Percentiles rank a stretch among this genome's conserved stretches.
These are phyloP conservation scores for Globisporangium uncinulatum DNA, from an alignment of 352 stramenopile genomes.

Conservation along the genomic window DNA sequence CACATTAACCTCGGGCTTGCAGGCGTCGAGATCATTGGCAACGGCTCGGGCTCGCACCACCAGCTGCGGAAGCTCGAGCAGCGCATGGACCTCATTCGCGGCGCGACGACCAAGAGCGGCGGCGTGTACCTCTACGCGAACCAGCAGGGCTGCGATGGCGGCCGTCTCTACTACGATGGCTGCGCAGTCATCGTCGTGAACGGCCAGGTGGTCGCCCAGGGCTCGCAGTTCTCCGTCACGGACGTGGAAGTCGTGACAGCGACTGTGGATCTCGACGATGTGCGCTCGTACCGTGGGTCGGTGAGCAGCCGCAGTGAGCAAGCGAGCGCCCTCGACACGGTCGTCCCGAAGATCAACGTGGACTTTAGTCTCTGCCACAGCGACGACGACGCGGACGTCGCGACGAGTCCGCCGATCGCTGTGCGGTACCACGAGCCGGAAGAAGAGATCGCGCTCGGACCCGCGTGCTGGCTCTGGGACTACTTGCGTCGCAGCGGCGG, in stretches of 20 bases:
- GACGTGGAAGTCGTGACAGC: conserved; percentile 97
- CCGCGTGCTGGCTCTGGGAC: conserved; percentile 99
- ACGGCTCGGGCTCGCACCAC: conserved; percentile 97
- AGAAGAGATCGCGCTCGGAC: conserved; percentile 96
- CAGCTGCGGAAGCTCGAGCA: conserved; percentile 94
- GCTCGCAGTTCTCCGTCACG: conserved; percentile 94
- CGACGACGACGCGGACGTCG: conserved; percentile 31
- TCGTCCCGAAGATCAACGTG: conserved; percentile 69
- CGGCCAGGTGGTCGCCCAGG: conserved; percentile 94
- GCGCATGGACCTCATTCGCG: conserved; percentile 89
- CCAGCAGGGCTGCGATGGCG: conserved; percentile 96
- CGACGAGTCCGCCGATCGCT: conserved; percentile 46
- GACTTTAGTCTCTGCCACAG: conserved; percentile 76
- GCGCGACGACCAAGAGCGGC: conserved; percentile 92
- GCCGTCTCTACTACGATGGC: conserved; percentile 96
- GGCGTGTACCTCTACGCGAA: conserved; percentile 99
- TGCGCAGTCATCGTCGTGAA: conserved; percentile 97
- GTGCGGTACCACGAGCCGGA: conserved; percentile 87
- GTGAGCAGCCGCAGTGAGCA: conserved; percentile 94
- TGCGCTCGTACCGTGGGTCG: conserved; percentile 93
- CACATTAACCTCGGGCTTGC: conserved; percentile 93
- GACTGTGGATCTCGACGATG: conserved; percentile 97
- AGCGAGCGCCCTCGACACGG: conserved; percentile 67
- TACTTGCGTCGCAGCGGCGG: conserved; percentile 91
- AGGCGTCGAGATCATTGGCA: conserved; percentile 97